Percentiles rank a stretch among this genome's conserved stretches.
These are phyloP conservation scores for Hypoxylon rickii DNA, from an alignment of 495 filamentous ascomycete species.

Conservation along the genomic window DNA sequence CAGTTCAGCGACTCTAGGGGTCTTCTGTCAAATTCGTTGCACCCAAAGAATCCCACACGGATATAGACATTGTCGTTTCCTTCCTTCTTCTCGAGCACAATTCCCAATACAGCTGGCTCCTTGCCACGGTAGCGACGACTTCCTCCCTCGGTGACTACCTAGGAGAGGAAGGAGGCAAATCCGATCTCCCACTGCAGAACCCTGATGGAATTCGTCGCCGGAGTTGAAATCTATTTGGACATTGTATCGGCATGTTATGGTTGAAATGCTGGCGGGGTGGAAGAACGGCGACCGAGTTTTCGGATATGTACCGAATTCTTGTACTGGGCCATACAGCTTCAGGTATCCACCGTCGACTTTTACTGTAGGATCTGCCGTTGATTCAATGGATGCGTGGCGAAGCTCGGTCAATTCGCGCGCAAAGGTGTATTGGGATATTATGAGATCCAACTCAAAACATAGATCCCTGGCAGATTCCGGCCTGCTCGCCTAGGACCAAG, in stretches of 20 bases:
- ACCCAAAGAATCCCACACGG: background rate
- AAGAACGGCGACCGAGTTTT: background rate
- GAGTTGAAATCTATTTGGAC: background rate
- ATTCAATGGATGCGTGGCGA: background rate
- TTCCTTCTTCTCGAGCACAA: background rate
- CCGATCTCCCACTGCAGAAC: background rate
- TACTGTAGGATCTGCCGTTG: background rate
- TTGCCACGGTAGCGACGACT: too few species aligned
- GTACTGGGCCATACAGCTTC: background rate
- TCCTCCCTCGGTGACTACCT: too few species aligned
- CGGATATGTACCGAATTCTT: background rate
- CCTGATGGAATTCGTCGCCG: background rate
- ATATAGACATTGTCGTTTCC: background rate
- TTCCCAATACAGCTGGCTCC: background rate
- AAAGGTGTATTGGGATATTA: background rate
- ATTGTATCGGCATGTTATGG: background rate
- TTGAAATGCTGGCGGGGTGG: background rate
- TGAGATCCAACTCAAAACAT: background rate
- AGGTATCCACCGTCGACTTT: background rate
- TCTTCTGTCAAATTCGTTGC: background rate
- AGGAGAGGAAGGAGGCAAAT: background rate
- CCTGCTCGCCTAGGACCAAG: background rate
- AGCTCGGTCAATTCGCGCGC: background rate
- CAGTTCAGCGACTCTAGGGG: background rate
- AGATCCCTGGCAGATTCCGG: background rate